A percentile compares a stretch with the other conserved stretches of the same genome.
These are phyloP conservation scores for Cymbidium sinense DNA, from an alignment of 106 monocot genomes.

Conservation along the genomic window DNA sequence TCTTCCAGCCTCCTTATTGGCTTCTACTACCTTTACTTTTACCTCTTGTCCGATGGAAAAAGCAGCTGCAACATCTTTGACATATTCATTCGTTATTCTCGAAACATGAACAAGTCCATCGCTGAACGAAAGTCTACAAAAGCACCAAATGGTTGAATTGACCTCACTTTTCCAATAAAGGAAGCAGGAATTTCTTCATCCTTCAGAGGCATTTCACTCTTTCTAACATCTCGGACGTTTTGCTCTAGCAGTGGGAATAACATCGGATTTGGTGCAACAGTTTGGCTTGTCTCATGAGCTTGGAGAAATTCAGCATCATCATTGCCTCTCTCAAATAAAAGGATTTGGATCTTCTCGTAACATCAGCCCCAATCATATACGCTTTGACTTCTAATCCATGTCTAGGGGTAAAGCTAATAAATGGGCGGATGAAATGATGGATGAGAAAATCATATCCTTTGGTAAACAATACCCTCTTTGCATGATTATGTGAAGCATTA, in stretches of 20 bases:
- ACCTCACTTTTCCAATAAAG: constrained; percentile 89
- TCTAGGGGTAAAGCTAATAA: constrained; percentile 17
- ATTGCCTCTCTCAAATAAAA: constrained; percentile 33
- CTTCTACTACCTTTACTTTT: constrained; percentile 68
- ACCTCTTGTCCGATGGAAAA: constrained; percentile 91
- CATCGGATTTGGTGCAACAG: constrained; percentile 3
- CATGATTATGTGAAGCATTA: constrained; percentile 21
- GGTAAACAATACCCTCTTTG: constrained; percentile 15
- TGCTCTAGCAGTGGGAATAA: constrained; percentile 20
- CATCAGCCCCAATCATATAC: constrained; percentile 58
- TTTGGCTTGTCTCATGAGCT: constrained; percentile 28
- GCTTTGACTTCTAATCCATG: constrained; percentile 23
- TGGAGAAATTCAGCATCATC: constrained; percentile 18
- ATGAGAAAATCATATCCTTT: constrained; percentile 22
- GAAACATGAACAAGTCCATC: constrained; percentile 94
- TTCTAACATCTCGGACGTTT: constrained; percentile 51
- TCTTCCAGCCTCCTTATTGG: constrained; percentile 62
- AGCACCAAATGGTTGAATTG: constrained; percentile 88
- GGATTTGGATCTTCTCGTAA: constrained; percentile 54
- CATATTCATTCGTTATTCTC: constrained; percentile 69
- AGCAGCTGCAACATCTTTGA: constrained; percentile 66
- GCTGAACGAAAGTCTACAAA: constrained; percentile 88
- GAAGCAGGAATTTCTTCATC: constrained; percentile 75
- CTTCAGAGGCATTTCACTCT: constrained; percentile 83
- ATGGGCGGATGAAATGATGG: constrained; percentile 30